These are phyloP conservation scores for Plasmodium gallinaceum DNA, from an alignment of 169 alveolate species.

Conservation along the genomic window DNA sequence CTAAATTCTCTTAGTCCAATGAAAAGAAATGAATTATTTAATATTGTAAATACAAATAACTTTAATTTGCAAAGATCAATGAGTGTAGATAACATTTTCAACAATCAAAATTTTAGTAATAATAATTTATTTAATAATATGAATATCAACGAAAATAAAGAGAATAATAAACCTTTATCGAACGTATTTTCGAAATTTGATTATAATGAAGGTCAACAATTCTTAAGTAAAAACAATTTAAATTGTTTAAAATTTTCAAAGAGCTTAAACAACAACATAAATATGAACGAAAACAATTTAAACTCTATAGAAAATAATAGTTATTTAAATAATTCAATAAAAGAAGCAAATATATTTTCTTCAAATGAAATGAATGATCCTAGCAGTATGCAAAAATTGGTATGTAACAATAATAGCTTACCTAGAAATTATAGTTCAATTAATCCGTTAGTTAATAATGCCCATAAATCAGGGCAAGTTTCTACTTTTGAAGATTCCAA, in stretches of 20 bases:
- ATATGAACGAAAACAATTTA: background rate
- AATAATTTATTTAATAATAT: background rate
- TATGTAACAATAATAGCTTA: background rate
- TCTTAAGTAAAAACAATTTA: background rate
- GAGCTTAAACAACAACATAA: constrained; percentile 22
- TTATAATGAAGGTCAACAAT: background rate
- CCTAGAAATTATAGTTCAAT: background rate
- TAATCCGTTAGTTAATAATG: no score
- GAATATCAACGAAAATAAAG: background rate
- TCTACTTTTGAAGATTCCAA: no score
- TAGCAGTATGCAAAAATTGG: background rate
- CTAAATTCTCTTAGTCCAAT: constrained; percentile 34
- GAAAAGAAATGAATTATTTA: constrained; percentile 45
- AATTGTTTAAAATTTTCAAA: constrained; percentile 29
- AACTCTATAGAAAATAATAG: background rate
- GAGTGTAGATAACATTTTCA: constrained; percentile 36
- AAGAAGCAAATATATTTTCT: background rate
- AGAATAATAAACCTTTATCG: background rate
- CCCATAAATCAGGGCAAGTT: no score
- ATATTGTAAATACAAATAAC: constrained; percentile 30
- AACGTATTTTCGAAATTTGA: background rate
- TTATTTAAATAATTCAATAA: background rate
- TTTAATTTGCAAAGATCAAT: constrained; percentile 50
- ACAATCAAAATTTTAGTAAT: background rate
- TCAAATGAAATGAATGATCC: background rate